Base-by-base conservation (phyloP, 805 yeast species). In the Phaffomyces thermotolerans region DNA sequence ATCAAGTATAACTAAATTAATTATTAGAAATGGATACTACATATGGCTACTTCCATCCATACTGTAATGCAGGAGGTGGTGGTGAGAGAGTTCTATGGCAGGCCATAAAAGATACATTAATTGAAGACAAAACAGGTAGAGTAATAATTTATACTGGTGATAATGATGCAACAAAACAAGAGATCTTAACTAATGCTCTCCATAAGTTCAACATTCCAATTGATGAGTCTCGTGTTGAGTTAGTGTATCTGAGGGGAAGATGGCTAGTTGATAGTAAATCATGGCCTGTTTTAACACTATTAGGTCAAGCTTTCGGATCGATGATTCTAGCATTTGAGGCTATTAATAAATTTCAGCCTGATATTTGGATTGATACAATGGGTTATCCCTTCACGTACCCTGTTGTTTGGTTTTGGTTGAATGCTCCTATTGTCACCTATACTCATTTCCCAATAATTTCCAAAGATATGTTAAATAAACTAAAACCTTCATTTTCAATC, bases 1-100 rank as follows among this genome's bases (percentile, higher is more conserved):
- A 29, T n/a, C n/a, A n/a, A n/a, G n/a, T n/a, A 14, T 14, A 31
- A 31, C 7, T 13, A 17, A 17, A 34, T 20, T 10, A 18, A 7
- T 18, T 6, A 12, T 14, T 20, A 12, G 25, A 13, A 13, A 43
- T 43, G 46, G 35, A 17, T 4, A 49, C 46, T 33, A 62, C 87
- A 10, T 82, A 69, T 59, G 99, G 98, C 6, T 90, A 84, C 57
- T 89, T 93, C 68, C 99, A 93, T 64, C 99, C 99, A 0, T 85
- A 82, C 54, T 89, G 96, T 50, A 86, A 85, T 59, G 95, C 96
- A 34, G 96, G 95, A 37, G 99, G 99, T 17, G 99, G 99, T 27
- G 99, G 99, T 22, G 99, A 93, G 60, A 77, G 91, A 44, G 99
- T 93, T 1, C 68, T 93, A 34, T 93, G 99, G 99, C 89, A 86